Evolutionary conservation across 257 asterid genomes (phyloP).

Genomic region (Solanum tarijense): DNA sequence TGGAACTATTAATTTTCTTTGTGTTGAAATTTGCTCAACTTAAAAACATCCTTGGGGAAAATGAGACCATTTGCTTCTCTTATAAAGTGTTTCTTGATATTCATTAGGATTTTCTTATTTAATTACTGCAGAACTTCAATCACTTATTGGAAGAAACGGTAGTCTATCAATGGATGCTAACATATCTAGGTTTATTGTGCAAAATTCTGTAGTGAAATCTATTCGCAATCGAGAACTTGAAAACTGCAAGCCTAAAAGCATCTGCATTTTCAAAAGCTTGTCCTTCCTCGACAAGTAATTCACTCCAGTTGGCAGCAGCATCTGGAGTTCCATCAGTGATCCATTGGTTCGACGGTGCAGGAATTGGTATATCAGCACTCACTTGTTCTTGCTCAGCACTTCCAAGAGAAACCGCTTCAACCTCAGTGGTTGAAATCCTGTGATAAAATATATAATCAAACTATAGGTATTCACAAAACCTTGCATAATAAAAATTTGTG

Average conservation of each 20-base stretch:
- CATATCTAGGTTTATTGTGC: constrained; percentile 4
- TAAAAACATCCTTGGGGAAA: too few species aligned
- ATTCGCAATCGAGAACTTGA: not conserved
- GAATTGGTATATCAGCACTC: not conserved
- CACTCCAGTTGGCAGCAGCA: constrained; percentile 3
- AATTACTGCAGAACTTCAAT: too few species aligned
- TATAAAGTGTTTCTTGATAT: too few species aligned
- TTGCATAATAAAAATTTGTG: not conserved
- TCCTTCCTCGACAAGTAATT: not conserved
- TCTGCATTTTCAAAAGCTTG: not conserved
- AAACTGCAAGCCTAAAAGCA: not conserved
- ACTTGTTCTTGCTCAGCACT: not conserved
- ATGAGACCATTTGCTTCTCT: too few species aligned
- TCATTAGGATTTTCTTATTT: too few species aligned
- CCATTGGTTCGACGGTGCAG: not conserved
- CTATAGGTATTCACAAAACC: not conserved
- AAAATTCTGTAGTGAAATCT: not conserved
- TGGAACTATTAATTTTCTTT: too few species aligned
- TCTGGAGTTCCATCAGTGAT: not conserved
- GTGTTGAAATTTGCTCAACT: too few species aligned
- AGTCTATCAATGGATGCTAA: not conserved
- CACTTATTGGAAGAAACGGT: too few species aligned
- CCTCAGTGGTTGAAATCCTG: not conserved
- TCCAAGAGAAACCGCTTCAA: not conserved
- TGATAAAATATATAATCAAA: not conserved